Conservation (phyloP, 495 filamentous ascomycete genomes). For the Penicillium canariense region DNA sequence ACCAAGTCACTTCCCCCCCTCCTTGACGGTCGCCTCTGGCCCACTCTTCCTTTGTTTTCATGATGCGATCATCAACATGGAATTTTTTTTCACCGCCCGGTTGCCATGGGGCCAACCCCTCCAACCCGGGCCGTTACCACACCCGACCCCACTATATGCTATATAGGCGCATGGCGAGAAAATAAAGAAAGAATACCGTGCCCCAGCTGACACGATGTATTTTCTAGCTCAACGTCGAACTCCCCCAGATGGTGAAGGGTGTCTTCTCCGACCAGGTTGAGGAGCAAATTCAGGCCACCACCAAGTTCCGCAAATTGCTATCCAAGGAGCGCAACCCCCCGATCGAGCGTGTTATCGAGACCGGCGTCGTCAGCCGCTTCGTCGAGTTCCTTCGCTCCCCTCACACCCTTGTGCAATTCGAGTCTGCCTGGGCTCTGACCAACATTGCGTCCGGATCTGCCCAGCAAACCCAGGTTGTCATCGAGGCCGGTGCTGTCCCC, state of each 20-base stretch:
- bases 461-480: slow-evolving; percentile 96
- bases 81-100: slow-evolving; percentile 45
- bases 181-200: slow-evolving; percentile 5
- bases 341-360: slow-evolving; percentile 99
- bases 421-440: slow-evolving; percentile 98
- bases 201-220: slow-evolving; percentile 43
- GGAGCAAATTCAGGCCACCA: slow-evolving; percentile 96
- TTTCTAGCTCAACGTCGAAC: slow-evolving; percentile 87
- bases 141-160: slow-evolving; percentile 22
- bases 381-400: slow-evolving; percentile 98
- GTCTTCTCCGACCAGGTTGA: slow-evolving; percentile 99
- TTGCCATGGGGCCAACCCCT: slow-evolving; percentile 34
- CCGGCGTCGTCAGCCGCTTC: slow-evolving; percentile 94
- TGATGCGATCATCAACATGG: slow-evolving; percentile 37
- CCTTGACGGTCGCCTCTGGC: not conserved
- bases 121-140: slow-evolving; percentile 18
- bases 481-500: slow-evolving; percentile 95
- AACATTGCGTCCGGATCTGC: slow-evolving; percentile 99
- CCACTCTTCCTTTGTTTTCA: slow-evolving; percentile 23
- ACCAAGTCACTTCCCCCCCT: not conserved
- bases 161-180: slow-evolving; percentile 4
- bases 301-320: slow-evolving; percentile 95
- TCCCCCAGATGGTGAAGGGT: slow-evolving; percentile 95
- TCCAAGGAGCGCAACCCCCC: slow-evolving; percentile 99
- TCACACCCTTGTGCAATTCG: slow-evolving; percentile 98